phyloP scores from a whole-genome alignment of 139 green algal genomes.

The Chlamydomonas sphaeroides region DNA sequence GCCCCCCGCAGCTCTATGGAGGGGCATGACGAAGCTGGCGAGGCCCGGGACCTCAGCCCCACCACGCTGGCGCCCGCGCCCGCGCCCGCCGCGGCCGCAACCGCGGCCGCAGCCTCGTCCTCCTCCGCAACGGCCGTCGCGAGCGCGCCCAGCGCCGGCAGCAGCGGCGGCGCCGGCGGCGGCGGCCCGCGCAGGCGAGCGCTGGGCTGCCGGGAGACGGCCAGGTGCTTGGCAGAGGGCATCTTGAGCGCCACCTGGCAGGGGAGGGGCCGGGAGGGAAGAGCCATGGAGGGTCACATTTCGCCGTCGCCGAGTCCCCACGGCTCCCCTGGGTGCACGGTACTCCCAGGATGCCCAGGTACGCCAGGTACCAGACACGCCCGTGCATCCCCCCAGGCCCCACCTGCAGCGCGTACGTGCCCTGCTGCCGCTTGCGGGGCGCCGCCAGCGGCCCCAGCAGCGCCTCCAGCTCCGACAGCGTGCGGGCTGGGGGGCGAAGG shows the following conservation, averaged over 20 bases:
- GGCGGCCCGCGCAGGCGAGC: background rate
- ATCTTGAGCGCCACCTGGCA: conserved; percentile 21
- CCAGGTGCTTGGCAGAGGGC: background rate
- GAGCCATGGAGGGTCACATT: background rate
- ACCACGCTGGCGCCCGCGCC: no score
- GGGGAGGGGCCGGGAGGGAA: background rate
- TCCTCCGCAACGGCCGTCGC: conserved; percentile 15
- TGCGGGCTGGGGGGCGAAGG: background rate
- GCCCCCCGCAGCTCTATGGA: no score
- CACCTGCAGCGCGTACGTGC: conserved; percentile 22
- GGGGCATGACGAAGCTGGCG: no score
- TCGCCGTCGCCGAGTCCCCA: background rate
- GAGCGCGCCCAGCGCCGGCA: conserved; percentile 15
- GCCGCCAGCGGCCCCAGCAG: conserved; percentile 13
- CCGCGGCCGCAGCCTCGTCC: background rate
- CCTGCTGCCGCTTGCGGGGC: background rate
- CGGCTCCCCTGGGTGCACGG: background rate
- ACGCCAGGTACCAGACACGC: background rate
- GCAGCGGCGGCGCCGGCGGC: conserved; percentile 11
- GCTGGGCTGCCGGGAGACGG: background rate
- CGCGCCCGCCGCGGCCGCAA: background rate
- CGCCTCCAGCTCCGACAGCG: conserved; percentile 7
- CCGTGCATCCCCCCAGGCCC: background rate
- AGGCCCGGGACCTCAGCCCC: no score
- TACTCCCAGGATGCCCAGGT: background rate